Conservation (phyloP, 2,329 filamentous ascomycete species). For the Shiraia bambusicola region DNA sequence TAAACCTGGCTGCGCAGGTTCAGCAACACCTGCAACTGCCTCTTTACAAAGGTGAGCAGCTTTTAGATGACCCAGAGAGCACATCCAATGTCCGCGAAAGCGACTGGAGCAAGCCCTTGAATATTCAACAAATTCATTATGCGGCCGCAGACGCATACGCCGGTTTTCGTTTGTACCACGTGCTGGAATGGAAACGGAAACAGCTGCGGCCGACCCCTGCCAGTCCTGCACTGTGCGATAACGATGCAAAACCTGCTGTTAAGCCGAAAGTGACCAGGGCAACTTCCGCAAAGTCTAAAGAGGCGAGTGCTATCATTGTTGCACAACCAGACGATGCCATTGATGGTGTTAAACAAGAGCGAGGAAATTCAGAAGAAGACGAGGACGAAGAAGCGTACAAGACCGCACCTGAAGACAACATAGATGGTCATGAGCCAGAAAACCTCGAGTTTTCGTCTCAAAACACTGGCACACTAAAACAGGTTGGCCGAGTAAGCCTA, state of each 20-base stretch:
- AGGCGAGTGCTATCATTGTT: conserved; percentile 5
- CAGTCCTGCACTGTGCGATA: conserved; percentile 67
- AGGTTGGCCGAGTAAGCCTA: conserved; percentile 26
- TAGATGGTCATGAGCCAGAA: conserved; percentile 26
- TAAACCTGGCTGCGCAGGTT: conserved; percentile 70
- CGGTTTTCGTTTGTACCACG: conserved; percentile 71
- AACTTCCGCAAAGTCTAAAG: conserved; percentile 7
- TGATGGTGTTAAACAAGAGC: conserved; percentile 21
- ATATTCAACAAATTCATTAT: conserved; percentile 67
- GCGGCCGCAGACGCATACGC: conserved; percentile 84
- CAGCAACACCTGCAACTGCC: conserved; percentile 72
- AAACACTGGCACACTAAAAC: conserved; percentile 2
- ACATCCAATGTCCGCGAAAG: conserved; percentile 62
- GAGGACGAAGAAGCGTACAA: conserved; percentile 40
- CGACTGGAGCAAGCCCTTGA: conserved; percentile 69
- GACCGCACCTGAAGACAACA: conserved; percentile 33
- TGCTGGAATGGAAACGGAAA: conserved; percentile 68
- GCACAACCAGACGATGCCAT: conserved; percentile 14
- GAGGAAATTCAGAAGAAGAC: conserved; percentile 28
- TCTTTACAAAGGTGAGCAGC: conserved; percentile 69
- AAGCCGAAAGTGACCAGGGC: conserved; percentile 12
- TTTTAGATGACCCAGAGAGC: conserved; percentile 19
- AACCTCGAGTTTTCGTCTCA: conserved; percentile 8
- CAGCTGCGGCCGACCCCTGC: conserved; percentile 70
- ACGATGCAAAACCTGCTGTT: conserved; percentile 47